phyloP scores from a whole-genome alignment of 495 filamentous ascomycete genomes.

The Penicillium parvum region DNA sequence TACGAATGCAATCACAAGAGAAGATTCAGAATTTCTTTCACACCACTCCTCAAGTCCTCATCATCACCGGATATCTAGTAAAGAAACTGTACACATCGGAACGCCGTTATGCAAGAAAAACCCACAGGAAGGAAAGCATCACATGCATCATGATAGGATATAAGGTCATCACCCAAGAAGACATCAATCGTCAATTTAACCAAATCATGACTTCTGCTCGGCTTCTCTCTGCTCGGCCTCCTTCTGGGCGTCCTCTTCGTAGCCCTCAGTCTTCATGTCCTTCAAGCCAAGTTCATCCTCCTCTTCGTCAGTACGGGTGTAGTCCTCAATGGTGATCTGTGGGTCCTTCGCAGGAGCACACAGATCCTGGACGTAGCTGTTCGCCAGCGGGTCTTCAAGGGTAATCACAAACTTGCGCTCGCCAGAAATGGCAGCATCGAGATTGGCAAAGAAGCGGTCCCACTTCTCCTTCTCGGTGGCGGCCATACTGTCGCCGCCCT shows the following conservation, averaged over 20 bases:
- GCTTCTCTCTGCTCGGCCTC: constrained; percentile 23
- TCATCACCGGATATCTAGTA: constrained; percentile 26
- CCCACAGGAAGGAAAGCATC: constrained; percentile 16
- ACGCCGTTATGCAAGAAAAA: constrained; percentile 24
- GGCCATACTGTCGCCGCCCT: constrained; percentile 72
- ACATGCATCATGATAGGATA: constrained; percentile 28
- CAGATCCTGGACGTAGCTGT: constrained; percentile 89
- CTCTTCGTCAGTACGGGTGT: constrained; percentile 82
- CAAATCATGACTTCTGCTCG: constrained; percentile 4
- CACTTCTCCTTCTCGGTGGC: constrained; percentile 61
- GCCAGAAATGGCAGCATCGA: constrained; percentile 75
- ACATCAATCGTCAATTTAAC: neutral
- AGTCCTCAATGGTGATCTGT: constrained; percentile 78
- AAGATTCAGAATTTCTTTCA: constrained; percentile 16
- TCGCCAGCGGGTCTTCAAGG: constrained; percentile 82
- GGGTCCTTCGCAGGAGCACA: constrained; percentile 67
- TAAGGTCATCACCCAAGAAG: constrained; percentile 17
- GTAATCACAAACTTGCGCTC: constrained; percentile 80
- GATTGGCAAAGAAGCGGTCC: constrained; percentile 71
- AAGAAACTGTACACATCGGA: constrained; percentile 12
- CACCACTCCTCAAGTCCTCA: constrained; percentile 9
- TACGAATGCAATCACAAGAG: no score
- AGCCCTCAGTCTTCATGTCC: constrained; percentile 90
- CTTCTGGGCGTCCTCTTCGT: constrained; percentile 52
- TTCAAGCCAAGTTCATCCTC: constrained; percentile 83